Percentiles rank a stretch among this genome's conserved stretches.
These are phyloP conservation scores for Zygosaccharomyces pseudobailii DNA, from an alignment of 1,139 yeast genomes.

Conservation along the genomic window DNA sequence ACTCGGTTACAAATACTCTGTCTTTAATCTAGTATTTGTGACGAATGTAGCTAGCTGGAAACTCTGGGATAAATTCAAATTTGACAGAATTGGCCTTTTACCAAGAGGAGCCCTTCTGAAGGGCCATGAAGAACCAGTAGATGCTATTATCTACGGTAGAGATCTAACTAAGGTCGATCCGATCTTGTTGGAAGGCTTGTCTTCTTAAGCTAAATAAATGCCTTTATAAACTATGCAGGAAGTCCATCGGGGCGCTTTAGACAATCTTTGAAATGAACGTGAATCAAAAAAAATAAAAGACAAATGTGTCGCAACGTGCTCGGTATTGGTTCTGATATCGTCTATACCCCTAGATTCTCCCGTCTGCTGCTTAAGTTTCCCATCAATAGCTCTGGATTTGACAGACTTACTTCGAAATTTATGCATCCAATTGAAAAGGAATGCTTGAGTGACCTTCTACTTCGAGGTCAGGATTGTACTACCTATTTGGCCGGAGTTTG, in stretches of 20 bases:
- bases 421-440: constrained; percentile 25
- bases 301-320: constrained; percentile 9
- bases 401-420: constrained; percentile 22
- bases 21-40: constrained; percentile 76
- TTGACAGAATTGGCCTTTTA: constrained; percentile 64
- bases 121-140: constrained; percentile 56
- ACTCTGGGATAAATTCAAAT: constrained; percentile 75
- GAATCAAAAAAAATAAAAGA: neutral
- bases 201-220: neutral
- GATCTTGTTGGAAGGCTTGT: constrained; percentile 18
- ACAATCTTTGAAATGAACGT: neutral
- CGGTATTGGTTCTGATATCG: constrained; percentile 33
- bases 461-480: neutral
- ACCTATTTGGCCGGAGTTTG: constrained; percentile 31
- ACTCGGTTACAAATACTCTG: constrained; percentile 70
- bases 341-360: constrained; percentile 26
- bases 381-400: constrained; percentile 4
- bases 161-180: constrained; percentile 38
- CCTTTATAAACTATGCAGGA: neutral
- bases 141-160: constrained; percentile 64
- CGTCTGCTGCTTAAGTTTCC: constrained; percentile 18
- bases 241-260: neutral
- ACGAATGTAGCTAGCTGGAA: constrained; percentile 61
- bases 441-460: constrained; percentile 3
- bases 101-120: constrained; percentile 63